These are phyloP conservation scores for Speleostelium caveatum DNA, from an alignment of 78 protist genomes.

Conservation along the genomic window DNA sequence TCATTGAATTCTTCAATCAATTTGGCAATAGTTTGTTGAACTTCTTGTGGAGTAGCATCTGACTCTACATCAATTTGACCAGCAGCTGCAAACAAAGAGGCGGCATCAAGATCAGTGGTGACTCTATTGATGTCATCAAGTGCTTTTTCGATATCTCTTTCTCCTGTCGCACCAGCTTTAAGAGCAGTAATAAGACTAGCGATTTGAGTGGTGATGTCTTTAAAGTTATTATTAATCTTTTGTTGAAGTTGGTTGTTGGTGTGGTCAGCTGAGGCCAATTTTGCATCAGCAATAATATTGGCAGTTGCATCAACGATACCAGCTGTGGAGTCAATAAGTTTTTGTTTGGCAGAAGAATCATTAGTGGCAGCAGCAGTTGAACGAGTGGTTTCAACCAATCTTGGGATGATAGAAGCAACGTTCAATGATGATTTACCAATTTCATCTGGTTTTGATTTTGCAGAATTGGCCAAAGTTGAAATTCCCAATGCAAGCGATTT, in stretches of 20 bases:
- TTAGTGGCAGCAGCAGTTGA: conserved; percentile 75
- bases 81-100: conserved; percentile 80
- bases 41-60: conserved; percentile 18
- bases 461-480: conserved; percentile 57
- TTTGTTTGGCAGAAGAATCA: conserved; percentile 54
- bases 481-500: conserved; percentile 65
- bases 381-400: conserved; percentile 64
- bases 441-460: conserved; percentile 80
- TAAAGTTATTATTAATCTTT: conserved; percentile 72
- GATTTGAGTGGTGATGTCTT: conserved; percentile 72
- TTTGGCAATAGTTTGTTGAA: conserved; percentile 15
- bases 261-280: conserved; percentile 69
- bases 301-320: conserved; percentile 75
- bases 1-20: conserved; percentile 1
- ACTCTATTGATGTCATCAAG: conserved; percentile 31
- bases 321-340: conserved; percentile 50
- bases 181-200: conserved; percentile 58
- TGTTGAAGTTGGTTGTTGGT: conserved; percentile 48
- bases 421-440: conserved; percentile 62
- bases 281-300: conserved; percentile 68
- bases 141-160: conserved; percentile 64
- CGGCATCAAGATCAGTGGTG: conserved; percentile 76
- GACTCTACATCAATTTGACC: conserved; percentile 78
- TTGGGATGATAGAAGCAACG: conserved; percentile 72
- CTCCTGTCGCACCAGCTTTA: conserved; percentile 82